Base-by-base conservation (phyloP, 1,139 yeast genomes). In the Candida labiduridarum region DNA sequence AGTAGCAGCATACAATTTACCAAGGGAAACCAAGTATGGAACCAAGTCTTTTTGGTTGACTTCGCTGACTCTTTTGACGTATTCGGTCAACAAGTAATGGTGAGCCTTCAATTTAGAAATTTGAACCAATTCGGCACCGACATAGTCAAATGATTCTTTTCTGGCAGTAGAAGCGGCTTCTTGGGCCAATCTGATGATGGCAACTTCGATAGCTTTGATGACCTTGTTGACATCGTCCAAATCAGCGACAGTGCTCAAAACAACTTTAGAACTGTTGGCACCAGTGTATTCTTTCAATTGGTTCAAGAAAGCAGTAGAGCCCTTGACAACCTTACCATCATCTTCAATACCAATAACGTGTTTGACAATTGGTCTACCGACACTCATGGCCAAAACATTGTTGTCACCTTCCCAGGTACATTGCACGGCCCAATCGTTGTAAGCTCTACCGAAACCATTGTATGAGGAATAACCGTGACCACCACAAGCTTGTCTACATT, bases 381-480 rank as follows among this genome's bases (percentile, higher is more conserved):
- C 72, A 42, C 76, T 71, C 66, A 75, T 66, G 53, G 72, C 79
- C 64, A 76, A 72, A 48, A 76, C 77, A 50, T 74, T 76, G 67
- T 76, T 76, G 64, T 76, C 81, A 67, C 81, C 81, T 67, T 76
- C 81, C 81, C 81, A 76, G 50, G 81, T 76, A 67, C 80, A 76
- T 63, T 75, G 80, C 42, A 76, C 81, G 45, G 73, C 80, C 75
- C 79, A 76, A 62, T 76, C 81, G 55, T 71, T 71, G 65, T 66
- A 76, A 36, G 79, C 77, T 62, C 67, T 75, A 54, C 80, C 81
- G 55, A 76, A 76, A 45, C 80, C 80, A 54, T 68, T 64, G 66
- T 76, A 76, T 36, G 77, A 58, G 22, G 80, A 76, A 66, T 76
- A 76, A 53, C 81, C 81, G 60, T 76, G 81, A 53, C 81, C 81